A percentile compares a stretch with the other conserved stretches of the same genome.
Evolutionary conservation across 1,139 yeast species (phyloP).

Genomic region (Pichia sp.): DNA sequence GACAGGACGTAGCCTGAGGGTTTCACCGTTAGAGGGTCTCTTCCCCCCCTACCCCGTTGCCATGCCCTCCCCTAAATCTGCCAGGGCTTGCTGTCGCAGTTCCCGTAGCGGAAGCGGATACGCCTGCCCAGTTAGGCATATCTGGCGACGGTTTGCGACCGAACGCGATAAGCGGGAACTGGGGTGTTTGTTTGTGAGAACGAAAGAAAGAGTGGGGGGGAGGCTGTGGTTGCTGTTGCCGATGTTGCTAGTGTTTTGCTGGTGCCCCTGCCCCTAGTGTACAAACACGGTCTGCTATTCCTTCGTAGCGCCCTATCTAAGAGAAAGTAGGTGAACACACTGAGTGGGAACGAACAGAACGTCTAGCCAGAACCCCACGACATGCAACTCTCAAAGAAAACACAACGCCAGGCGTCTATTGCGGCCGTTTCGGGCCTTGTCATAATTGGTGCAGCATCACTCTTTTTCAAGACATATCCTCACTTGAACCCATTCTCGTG

Average conservation of each 20-base stretch:
- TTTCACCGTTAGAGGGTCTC: too few relatives aligned
- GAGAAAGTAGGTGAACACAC: too few relatives aligned
- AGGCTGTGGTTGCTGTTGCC: not conserved
- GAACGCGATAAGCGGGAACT: not conserved
- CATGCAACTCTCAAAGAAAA: slow-evolving; percentile 18
- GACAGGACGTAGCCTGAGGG: too few relatives aligned
- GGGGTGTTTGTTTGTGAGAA: not conserved
- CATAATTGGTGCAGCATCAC: slow-evolving; percentile 42
- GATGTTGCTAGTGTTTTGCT: too few relatives aligned
- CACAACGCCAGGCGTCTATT: slow-evolving; percentile 27
- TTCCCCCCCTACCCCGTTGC: too few relatives aligned
- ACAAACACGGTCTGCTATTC: too few relatives aligned
- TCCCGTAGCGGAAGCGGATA: not conserved
- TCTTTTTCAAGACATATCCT: slow-evolving; percentile 50
- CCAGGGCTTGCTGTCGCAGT: too few relatives aligned
- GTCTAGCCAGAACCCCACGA: too few relatives aligned
- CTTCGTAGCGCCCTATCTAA: too few relatives aligned
- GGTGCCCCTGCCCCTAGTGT: too few relatives aligned
- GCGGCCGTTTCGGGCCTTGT: slow-evolving; percentile 40
- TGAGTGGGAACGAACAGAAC: too few relatives aligned
- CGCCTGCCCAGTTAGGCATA: slow-evolving; percentile 1
- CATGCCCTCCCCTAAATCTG: too few relatives aligned
- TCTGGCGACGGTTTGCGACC: not conserved
- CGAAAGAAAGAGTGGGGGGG: not conserved
- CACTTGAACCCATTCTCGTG: slow-evolving; percentile 36